Evolutionary conservation across 257 asterid species (phyloP), one percentile per base, ranked within the genome.

Genomic region (Gardenia jasminoides): DNA sequence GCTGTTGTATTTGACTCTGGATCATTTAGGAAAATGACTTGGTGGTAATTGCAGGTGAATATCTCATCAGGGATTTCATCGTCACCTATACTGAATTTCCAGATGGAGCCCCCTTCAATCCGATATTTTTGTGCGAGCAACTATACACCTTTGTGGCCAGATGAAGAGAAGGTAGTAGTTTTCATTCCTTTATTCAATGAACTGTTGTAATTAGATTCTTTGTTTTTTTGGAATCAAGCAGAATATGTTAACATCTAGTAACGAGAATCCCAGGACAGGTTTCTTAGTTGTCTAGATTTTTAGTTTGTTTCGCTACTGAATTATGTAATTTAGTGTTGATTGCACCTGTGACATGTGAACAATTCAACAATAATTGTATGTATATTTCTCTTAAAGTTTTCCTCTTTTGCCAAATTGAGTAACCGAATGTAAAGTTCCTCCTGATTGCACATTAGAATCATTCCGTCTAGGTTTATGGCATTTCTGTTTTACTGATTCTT

Each of bases 81-180:
- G 78, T 70, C 95, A n/a, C 82, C 96, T 67, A 81, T 82, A 36
- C 39, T 72, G 48, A 85, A 81, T 84, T 84, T 80, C 76, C 96
- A 83, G 83, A 87, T 85, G 88, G 99, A 94, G 99, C 98, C 92
- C 99, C 98, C 98, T 94, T 94, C 98, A 90, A 94, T 88, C 97
- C 99, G 91, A 94, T 93, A 84, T 81, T 84, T 80, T 68, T 87
- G 80, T 33, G 82, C 80, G 50, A 82, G 76, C 86, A 88, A 76
- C 76, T 88, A 87, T 67, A 64, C 83, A 36, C 88, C 87, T 39
- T 78, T 85, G 58, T 86, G 86, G 85, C 85, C 86, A 8, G 97
- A 89, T 81, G 96, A 90, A 72, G 94, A 88, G 70, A 92, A 90
- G 98, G 98, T 91, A 84, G 16, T 36, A 5, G 70, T 17, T 62